These are phyloP conservation scores for Fusarium marasasianum DNA, from an alignment of 2,329 filamentous ascomycete genomes.

Conservation along the genomic window DNA sequence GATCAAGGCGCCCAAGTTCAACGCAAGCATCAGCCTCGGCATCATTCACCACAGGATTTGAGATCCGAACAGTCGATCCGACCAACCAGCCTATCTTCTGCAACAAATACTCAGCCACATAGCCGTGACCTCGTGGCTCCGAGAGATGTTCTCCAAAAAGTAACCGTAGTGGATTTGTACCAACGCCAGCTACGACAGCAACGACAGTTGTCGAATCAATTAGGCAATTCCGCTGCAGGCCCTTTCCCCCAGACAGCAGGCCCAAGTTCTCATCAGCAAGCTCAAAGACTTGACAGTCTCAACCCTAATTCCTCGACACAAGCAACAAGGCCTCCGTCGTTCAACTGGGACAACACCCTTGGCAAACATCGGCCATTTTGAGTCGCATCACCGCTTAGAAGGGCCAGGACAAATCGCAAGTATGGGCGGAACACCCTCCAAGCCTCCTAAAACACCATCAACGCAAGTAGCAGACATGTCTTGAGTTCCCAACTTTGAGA, in stretches of 20 bases:
- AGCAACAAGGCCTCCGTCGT: constrained; percentile 19
- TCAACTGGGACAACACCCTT: constrained; percentile 6
- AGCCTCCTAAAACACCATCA: constrained; percentile 12
- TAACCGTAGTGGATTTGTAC: constrained; percentile 20
- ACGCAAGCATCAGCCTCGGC: constrained; percentile 19
- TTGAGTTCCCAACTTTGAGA: constrained; percentile 31
- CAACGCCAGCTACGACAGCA: constrained; percentile 34
- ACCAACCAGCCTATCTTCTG: neutral
- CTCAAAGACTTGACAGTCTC: constrained; percentile 4
- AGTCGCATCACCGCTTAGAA: neutral
- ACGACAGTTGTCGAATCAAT: constrained; percentile 30
- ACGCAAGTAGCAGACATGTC: constrained; percentile 10
- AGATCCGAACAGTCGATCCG: neutral
- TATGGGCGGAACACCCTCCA: neutral
- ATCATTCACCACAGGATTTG: constrained; percentile 15
- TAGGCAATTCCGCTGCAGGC: constrained; percentile 7
- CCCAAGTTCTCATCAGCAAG: constrained; percentile 19
- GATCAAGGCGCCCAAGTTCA: constrained; percentile 13
- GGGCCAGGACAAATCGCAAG: neutral
- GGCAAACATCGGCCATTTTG: constrained; percentile 11
- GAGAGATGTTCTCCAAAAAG: neutral
- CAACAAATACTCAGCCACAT: neutral
- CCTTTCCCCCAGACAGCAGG: constrained; percentile 20
- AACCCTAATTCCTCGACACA: constrained; percentile 5
- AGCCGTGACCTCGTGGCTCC: neutral